A percentile compares a stretch with the other conserved stretches of the same genome.
These are phyloP conservation scores for Talaromyces sp. DNA, from an alignment of 2,329 filamentous ascomycete species.

Conservation along the genomic window DNA sequence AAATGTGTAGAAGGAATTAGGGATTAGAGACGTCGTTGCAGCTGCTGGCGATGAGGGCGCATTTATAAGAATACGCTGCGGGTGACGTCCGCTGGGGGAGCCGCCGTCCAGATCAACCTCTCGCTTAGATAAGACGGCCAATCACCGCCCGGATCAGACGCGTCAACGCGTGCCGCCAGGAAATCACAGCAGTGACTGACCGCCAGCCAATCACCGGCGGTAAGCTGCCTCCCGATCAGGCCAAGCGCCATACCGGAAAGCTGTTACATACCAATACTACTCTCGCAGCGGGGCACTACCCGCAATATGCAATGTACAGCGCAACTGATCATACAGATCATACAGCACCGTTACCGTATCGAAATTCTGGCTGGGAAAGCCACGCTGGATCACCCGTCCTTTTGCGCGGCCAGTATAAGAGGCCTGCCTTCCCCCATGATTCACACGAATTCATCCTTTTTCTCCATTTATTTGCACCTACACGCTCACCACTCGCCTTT, in stretches of 20 bases:
- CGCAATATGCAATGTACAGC: neutral
- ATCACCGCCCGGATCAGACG: slow-evolving; percentile 38
- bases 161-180: slow-evolving; percentile 15
- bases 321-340: slow-evolving; percentile 46
- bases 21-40: slow-evolving; percentile 31
- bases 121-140: slow-evolving; percentile 42
- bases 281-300: slow-evolving; percentile 17
- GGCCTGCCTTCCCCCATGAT: slow-evolving; percentile 35
- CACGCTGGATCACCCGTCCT: slow-evolving; percentile 44
- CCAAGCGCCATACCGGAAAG: slow-evolving; percentile 28
- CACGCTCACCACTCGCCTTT: slow-evolving; percentile 13
- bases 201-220: slow-evolving; percentile 14
- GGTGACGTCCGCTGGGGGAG: slow-evolving; percentile 43
- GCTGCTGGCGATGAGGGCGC: slow-evolving; percentile 27
- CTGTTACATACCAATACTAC: slow-evolving; percentile 23
- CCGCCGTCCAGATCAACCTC: slow-evolving; percentile 47
- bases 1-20: slow-evolving; percentile 29
- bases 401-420: slow-evolving; percentile 46
- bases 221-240: slow-evolving; percentile 26
- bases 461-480: slow-evolving; percentile 24
- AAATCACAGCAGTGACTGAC: slow-evolving; percentile 3
- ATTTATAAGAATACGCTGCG: slow-evolving; percentile 45
- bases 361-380: slow-evolving; percentile 46
- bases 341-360: slow-evolving; percentile 42
- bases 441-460: slow-evolving; percentile 15